phyloP scores from a whole-genome alignment of 192 early-diverging fungal species.

The Coemansia erecta region DNA sequence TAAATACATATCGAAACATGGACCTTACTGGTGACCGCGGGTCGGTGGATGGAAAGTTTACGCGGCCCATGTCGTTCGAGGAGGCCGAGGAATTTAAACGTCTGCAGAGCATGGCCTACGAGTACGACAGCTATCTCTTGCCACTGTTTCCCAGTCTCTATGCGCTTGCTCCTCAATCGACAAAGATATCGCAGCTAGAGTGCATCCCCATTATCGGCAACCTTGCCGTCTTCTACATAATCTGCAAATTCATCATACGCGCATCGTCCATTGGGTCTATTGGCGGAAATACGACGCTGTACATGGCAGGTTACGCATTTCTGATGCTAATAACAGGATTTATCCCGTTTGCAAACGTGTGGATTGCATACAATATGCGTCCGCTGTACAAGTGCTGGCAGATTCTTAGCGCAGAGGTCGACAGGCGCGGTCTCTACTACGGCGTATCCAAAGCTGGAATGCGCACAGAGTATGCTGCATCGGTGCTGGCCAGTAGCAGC shows the following conservation, averaged over 20 bases:
- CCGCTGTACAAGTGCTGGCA: constrained; percentile 42
- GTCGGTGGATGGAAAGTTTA: background rate
- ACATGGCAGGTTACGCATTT: constrained; percentile 17
- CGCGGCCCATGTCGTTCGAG: constrained; percentile 27
- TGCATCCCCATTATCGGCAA: constrained; percentile 49
- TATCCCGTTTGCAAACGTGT: constrained; percentile 46
- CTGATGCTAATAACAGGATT: constrained; percentile 31
- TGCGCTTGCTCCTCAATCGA: constrained; percentile 29
- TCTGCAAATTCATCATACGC: constrained; percentile 18
- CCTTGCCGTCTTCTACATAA: constrained; percentile 23
- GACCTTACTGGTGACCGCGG: background rate
- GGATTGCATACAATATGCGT: constrained; percentile 26
- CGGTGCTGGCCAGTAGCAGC: background rate
- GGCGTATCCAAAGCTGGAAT: constrained; percentile 25
- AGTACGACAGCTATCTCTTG: constrained; percentile 43
- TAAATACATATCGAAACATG: background rate
- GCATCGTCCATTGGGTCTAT: constrained; percentile 26
- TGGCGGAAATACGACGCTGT: constrained; percentile 14
- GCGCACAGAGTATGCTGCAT: constrained; percentile 14
- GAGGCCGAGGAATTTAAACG: constrained; percentile 30
- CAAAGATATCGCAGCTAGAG: constrained; percentile 43
- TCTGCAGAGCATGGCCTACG: constrained; percentile 29
- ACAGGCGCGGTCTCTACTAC: constrained; percentile 29
- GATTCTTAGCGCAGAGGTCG: constrained; percentile 36
- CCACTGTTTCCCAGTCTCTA: constrained; percentile 31